Evolutionary conservation across 2,329 filamentous ascomycete genomes (phyloP).

Genomic region (Neopestalotiopsis clavispora): DNA sequence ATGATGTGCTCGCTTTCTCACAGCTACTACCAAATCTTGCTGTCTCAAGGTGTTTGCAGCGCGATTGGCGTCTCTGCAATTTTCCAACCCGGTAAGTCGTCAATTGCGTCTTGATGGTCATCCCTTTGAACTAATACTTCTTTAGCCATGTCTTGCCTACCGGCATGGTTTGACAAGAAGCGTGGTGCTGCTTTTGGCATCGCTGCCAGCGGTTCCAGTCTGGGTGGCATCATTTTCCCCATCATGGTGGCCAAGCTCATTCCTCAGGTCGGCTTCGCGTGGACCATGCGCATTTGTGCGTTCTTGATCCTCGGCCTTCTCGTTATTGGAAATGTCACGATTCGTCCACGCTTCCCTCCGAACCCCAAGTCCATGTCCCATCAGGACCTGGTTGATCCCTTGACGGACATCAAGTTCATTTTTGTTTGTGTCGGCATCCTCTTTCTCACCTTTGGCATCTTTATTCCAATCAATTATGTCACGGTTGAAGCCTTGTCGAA

Average conservation of each 20-base stretch:
- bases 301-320: conserved; percentile 25
- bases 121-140: no score
- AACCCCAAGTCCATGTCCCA: neutral
- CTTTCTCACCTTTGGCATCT: conserved; percentile 18
- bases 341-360: neutral
- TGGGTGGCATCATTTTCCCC: conserved; percentile 63
- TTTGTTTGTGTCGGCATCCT: neutral
- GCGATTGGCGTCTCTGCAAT: conserved; percentile 48
- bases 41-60: conserved; percentile 46
- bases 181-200: conserved; percentile 60
- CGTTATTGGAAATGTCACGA: conserved; percentile 20
- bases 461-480: conserved; percentile 20
- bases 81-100: conserved; percentile 36
- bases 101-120: no score
- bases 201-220: conserved; percentile 56
- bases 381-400: neutral
- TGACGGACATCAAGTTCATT: neutral
- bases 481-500: conserved; percentile 8
- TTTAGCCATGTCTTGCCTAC: conserved; percentile 34
- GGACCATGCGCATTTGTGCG: conserved; percentile 24
- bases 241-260: conserved; percentile 63
- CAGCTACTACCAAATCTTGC: conserved; percentile 50
- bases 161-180: conserved; percentile 57
- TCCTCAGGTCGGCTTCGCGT: conserved; percentile 50
- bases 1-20: conserved; percentile 65